Percentiles rank a stretch among this genome's conserved stretches.
Conservation (phyloP, 306 rosid species). For the Cicer cuneatum region DNA sequence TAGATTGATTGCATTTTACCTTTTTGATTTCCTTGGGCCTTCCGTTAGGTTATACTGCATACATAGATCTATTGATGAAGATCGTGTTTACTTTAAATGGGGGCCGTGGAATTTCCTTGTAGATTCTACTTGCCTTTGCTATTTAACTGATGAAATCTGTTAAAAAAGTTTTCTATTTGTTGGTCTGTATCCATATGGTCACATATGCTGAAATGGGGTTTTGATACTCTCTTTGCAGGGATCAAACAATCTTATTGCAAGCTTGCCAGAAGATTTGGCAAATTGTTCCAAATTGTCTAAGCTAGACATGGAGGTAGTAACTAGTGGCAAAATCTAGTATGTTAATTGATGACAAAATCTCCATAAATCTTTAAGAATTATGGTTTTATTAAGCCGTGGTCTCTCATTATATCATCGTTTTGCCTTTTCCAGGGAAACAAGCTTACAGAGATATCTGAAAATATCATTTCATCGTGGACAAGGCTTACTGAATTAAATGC, state of each 20-base stretch:
- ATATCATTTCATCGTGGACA: conserved; percentile 77
- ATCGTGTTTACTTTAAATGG: conserved; percentile 3
- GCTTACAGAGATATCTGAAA: conserved; percentile 65
- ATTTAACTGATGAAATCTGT: conserved; percentile 35
- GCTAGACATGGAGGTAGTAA: conserved; percentile 84
- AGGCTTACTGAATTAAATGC: conserved; percentile 88
- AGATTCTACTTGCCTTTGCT: conserved; percentile 35
- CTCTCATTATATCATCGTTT: conserved; percentile 18
- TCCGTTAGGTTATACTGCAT: conserved; percentile 36
- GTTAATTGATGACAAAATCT: conserved; percentile 29
- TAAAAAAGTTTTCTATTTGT: conserved; percentile 32
- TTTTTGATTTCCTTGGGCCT: conserved; percentile 33
- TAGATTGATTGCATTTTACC: conserved; percentile 24
- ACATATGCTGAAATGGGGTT: conserved; percentile 32
- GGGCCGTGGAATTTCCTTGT: conserved; percentile 24
- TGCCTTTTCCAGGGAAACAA: conserved; percentile 77
- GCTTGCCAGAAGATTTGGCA: conserved; percentile 81
- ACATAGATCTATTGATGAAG: conserved; percentile 19
- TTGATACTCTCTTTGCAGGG: conserved; percentile 61
- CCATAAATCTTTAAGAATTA: conserved; percentile 20
- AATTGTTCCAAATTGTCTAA: conserved; percentile 84
- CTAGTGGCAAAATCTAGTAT: conserved; percentile 40
- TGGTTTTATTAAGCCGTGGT: conserved; percentile 33
- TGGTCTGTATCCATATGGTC: conserved; percentile 9
- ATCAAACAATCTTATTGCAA: conserved; percentile 71